A percentile compares a stretch with the other conserved stretches of the same genome.
phyloP scores from a whole-genome alignment of 139 green algal genomes.

The Picochlorum sp. region DNA sequence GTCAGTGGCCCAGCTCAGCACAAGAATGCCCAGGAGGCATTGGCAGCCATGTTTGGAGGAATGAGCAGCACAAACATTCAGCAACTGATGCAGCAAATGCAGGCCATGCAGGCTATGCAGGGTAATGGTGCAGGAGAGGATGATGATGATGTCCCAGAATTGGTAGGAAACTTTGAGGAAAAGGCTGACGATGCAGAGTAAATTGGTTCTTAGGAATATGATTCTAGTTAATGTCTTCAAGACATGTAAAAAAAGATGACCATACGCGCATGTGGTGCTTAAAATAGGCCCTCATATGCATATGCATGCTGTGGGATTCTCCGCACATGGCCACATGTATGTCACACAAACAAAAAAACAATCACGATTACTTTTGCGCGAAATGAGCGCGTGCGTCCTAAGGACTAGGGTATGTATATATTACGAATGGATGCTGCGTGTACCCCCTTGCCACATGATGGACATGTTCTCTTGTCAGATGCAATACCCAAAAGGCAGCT shows the following conservation, averaged over 20 bases:
- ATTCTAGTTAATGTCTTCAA: background rate
- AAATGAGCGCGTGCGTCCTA: no score
- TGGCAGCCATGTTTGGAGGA: constrained; percentile 41
- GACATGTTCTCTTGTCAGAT: background rate
- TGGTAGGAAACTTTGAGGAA: constrained; percentile 85
- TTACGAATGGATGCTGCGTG: background rate
- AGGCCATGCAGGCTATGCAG: constrained; percentile 14
- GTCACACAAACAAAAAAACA: no score
- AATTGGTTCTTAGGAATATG: constrained; percentile 11
- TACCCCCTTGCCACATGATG: background rate
- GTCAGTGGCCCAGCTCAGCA: constrained; percentile 81
- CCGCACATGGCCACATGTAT: no score
- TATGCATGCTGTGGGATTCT: no score
- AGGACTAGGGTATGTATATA: background rate
- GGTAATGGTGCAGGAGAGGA: constrained; percentile 30
- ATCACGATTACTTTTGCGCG: no score
- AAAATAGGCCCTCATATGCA: no score
- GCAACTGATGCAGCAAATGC: constrained; percentile 26
- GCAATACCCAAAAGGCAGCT: background rate
- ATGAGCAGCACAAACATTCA: constrained; percentile 25
- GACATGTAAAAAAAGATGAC: no score
- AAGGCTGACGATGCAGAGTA: background rate
- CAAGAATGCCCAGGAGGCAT: constrained; percentile 55
- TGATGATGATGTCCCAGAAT: constrained; percentile 63
- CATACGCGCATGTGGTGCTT: no score